phyloP scores from a whole-genome alignment of 2,329 filamentous ascomycete species.

The Hirsutella thompsonii region DNA sequence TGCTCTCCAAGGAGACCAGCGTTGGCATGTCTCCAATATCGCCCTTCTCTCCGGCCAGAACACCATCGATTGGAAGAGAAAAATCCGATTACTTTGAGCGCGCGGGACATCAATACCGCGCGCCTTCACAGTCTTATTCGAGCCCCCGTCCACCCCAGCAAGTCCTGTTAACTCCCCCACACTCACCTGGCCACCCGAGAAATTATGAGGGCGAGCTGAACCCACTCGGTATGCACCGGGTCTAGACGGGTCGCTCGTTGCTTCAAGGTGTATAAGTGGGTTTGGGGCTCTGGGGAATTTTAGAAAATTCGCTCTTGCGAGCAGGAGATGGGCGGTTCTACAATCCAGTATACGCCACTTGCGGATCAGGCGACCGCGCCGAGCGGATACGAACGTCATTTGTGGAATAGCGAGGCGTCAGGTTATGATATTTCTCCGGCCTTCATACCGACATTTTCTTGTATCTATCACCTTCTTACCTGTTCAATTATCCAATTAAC shows the following conservation, averaged over 20 bases:
- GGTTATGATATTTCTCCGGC: too few species aligned
- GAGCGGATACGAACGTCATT: too few species aligned
- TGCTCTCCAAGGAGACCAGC: constrained; percentile 52
- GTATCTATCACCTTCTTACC: too few species aligned
- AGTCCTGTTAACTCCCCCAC: constrained; percentile 28
- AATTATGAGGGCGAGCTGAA: constrained; percentile 29
- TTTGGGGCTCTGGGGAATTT: too few species aligned
- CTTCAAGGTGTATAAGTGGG: background rate
- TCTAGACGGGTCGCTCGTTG: constrained; percentile 17
- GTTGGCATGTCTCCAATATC: constrained; percentile 37
- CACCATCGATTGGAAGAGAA: constrained; percentile 23
- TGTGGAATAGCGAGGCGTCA: too few species aligned
- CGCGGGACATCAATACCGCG: constrained; percentile 36
- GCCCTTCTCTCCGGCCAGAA: constrained; percentile 19
- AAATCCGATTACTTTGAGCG: constrained; percentile 44
- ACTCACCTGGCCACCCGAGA: constrained; percentile 22
- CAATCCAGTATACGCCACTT: too few species aligned
- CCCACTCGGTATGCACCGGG: constrained; percentile 43
- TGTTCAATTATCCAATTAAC: too few species aligned
- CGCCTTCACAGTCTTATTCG: constrained; percentile 42
- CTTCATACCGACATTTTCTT: too few species aligned
- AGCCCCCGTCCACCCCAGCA: constrained; percentile 35
- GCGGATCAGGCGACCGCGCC: too few species aligned
- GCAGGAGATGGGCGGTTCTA: too few species aligned
- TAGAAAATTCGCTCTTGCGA: too few species aligned